Conservation (phyloP, 768 basidiomycete species). For the Boletus reticulatus region DNA sequence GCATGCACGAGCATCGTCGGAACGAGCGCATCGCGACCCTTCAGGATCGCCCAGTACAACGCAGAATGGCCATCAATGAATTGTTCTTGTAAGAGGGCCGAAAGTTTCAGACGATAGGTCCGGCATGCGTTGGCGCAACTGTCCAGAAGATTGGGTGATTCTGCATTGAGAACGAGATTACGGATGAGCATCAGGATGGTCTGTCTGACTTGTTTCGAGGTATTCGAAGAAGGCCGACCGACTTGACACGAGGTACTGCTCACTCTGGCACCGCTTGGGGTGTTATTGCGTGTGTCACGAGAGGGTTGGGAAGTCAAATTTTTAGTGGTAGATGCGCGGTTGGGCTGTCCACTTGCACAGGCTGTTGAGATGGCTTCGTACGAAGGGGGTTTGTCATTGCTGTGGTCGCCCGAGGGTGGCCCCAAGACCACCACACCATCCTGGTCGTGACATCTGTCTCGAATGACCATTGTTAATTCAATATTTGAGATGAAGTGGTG, state of each 20-base stretch:
- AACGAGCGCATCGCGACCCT: conserved; percentile 41
- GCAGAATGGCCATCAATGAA: conserved; percentile 65
- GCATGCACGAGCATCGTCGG: conserved; percentile 55
- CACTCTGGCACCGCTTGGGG: background rate
- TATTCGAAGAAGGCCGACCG: conserved; percentile 14
- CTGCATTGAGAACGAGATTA: conserved; percentile 43
- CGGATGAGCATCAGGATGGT: conserved; percentile 56
- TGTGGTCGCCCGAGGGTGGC: background rate
- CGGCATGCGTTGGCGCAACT: conserved; percentile 59
- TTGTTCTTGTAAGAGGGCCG: conserved; percentile 56
- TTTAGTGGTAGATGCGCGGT: background rate
- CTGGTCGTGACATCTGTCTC: conserved; percentile 20
- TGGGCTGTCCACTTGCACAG: background rate
- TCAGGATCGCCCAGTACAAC: conserved; percentile 73
- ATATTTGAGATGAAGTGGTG: background rate
- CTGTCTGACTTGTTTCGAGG: conserved; percentile 46
- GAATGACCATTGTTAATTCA: conserved; percentile 14
- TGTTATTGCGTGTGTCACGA: background rate
- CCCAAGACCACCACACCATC: background rate
- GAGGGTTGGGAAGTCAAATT: conserved; percentile 2
- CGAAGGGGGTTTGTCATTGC: conserved; percentile 22
- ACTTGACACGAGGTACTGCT: background rate
- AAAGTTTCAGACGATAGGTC: conserved; percentile 47
- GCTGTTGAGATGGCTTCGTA: conserved; percentile 19
- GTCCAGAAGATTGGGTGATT: conserved; percentile 21